Percentiles rank a stretch among this genome's conserved stretches.
Conservation (phyloP, 345 rosid genomes). For the Eucalyptus sp. region DNA sequence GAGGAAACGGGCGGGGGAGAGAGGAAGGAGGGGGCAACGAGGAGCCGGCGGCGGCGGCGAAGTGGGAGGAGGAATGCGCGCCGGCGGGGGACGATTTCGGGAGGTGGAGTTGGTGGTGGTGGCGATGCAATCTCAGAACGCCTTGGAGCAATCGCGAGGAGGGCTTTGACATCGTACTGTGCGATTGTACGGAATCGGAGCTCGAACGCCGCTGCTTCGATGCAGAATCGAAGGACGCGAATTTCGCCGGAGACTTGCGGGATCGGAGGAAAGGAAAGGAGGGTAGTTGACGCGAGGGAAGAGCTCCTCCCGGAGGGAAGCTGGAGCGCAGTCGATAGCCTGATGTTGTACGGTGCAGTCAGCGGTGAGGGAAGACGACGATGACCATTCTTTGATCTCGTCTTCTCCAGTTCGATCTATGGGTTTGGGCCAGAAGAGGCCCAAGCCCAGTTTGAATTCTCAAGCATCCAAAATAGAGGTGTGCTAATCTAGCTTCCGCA, state of each 20-base stretch:
- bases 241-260: not conserved
- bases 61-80: not conserved
- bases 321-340: not conserved
- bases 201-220: not conserved
- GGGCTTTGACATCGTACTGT: not conserved
- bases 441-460: not conserved
- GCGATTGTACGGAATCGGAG: not conserved
- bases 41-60: not conserved
- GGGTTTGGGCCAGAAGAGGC: not conserved
- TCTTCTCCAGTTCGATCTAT: not conserved
- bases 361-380: not conserved
- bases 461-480: not conserved
- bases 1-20: not conserved
- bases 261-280: not conserved
- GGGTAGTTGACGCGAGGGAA: not conserved
- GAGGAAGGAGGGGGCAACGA: not conserved
- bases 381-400: not conserved
- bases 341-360: not conserved
- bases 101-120: not conserved
- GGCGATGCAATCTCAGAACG: not conserved
- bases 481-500: fast-evolving
- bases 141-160: not conserved
- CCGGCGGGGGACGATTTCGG: not conserved
- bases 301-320: not conserved
- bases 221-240: not conserved